Evolutionary conservation across 2,329 filamentous ascomycete species (phyloP).

Genomic region (Monilinia aucupariae): DNA sequence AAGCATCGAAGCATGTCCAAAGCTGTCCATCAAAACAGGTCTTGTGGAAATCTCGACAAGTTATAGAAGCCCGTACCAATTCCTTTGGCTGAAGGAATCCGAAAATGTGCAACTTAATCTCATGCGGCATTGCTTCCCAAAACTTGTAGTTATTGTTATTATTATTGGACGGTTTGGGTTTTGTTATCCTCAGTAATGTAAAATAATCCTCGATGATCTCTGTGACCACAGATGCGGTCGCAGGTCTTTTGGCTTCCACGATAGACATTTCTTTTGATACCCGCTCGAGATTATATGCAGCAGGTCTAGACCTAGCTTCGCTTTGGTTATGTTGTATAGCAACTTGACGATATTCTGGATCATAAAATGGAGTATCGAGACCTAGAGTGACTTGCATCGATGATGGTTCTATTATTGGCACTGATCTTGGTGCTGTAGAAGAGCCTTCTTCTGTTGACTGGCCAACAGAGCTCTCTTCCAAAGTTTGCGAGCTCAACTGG

Average conservation of each 20-base stretch:
- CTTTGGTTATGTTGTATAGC: constrained; percentile 25
- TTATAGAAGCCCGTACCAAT: constrained; percentile 69
- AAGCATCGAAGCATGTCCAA: constrained; percentile 79
- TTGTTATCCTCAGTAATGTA: constrained; percentile 22
- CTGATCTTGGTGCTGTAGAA: constrained; percentile 25
- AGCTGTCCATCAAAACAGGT: constrained; percentile 93
- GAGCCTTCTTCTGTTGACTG: constrained; percentile 26
- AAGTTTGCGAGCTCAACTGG: constrained; percentile 23
- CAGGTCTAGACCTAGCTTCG: constrained; percentile 18
- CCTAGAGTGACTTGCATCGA: constrained; percentile 29
- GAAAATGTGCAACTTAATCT: constrained; percentile 75
- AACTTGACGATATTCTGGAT: constrained; percentile 24
- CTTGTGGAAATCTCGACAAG: constrained; percentile 71
- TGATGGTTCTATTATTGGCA: not conserved
- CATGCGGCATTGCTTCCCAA: constrained; percentile 75
- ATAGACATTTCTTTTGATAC: constrained; percentile 25
- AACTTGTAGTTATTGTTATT: constrained; percentile 51
- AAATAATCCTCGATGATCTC: constrained; percentile 35
- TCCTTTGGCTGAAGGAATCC: constrained; percentile 73
- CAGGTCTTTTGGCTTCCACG: constrained; percentile 20
- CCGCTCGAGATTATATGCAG: constrained; percentile 24
- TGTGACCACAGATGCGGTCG: constrained; percentile 24
- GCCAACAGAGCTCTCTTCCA: constrained; percentile 27
- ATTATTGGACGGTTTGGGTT: constrained; percentile 31
- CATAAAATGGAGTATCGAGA: constrained; percentile 27